phyloP scores from a whole-genome alignment of 108 stramenopile species.

The Cyclostephanos tholiformis region DNA sequence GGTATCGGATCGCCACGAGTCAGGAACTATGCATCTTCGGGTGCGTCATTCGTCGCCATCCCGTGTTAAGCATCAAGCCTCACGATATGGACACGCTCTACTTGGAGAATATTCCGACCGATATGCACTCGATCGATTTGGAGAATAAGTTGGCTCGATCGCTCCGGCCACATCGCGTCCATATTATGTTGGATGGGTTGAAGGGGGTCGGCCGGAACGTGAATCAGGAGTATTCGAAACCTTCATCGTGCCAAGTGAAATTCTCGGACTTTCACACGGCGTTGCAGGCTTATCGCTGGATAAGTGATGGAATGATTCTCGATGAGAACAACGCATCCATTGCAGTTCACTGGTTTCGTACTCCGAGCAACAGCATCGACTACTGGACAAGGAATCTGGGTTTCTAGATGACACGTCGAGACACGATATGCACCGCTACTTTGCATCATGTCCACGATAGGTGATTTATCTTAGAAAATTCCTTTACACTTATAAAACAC shows the following conservation, averaged over 20 bases:
- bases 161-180: constrained; percentile 60
- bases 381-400: constrained; percentile 80
- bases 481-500: background rate
- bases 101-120: constrained; percentile 65
- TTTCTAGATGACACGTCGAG: constrained; percentile 20
- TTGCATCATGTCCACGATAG: background rate
- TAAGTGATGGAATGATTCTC: constrained; percentile 18
- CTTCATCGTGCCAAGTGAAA: constrained; percentile 63
- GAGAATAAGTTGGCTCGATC: constrained; percentile 62
- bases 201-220: constrained; percentile 32
- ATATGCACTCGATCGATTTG: constrained; percentile 58
- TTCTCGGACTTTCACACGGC: constrained; percentile 73
- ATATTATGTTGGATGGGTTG: constrained; percentile 61
- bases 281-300: constrained; percentile 53
- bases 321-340: constrained; percentile 24
- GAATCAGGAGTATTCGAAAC: constrained; percentile 24
- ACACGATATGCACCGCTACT: background rate
- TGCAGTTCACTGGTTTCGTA: constrained; percentile 72
- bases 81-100: constrained; percentile 61
- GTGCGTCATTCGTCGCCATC: constrained; percentile 70
- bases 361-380: constrained; percentile 65
- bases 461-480: background rate
- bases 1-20: constrained; percentile 50
- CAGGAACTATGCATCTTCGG: constrained; percentile 77
- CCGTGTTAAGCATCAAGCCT: constrained; percentile 62